Conservation (phyloP, 208 protist genomes). For the Trypanosoma rangeli region DNA sequence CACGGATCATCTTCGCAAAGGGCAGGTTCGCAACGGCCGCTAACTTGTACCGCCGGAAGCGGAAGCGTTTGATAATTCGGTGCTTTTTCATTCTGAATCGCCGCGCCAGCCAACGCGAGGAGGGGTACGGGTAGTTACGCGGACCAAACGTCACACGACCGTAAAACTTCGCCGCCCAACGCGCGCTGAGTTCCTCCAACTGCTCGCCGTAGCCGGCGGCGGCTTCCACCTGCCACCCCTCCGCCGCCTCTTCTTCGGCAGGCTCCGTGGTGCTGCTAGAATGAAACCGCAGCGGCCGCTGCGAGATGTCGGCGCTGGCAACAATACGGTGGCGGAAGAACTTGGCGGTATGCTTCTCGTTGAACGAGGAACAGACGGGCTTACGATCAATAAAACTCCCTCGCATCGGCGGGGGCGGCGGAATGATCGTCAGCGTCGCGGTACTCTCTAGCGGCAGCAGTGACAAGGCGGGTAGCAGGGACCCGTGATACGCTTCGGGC, state of each 20-base stretch:
- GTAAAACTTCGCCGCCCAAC: conserved; percentile 88
- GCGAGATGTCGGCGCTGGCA: conserved; percentile 65
- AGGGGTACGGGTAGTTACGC: conserved; percentile 86
- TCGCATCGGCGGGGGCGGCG: conserved; percentile 35
- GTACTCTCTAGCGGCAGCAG: not conserved
- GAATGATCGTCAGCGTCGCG: conserved; percentile 5
- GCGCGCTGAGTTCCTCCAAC: conserved; percentile 49
- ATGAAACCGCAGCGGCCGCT: conserved; percentile 54
- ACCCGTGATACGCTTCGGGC: too few species aligned
- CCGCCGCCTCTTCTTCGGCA: not conserved
- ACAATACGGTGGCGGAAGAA: conserved; percentile 68
- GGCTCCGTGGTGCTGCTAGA: conserved; percentile 4
- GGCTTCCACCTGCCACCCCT: conserved; percentile 2
- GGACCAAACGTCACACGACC: conserved; percentile 84
- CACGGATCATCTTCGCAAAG: conserved; percentile 91
- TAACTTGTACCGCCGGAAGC: conserved; percentile 89
- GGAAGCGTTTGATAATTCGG: conserved; percentile 84
- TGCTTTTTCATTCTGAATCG: conserved; percentile 93
- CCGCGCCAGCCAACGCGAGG: conserved; percentile 80
- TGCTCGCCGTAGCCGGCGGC: conserved; percentile 17
- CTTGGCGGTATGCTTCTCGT: conserved; percentile 45
- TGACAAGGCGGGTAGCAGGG: too few species aligned
- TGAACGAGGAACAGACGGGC: conserved; percentile 44
- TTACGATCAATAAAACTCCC: conserved; percentile 69
- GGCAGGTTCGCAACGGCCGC: conserved; percentile 88